Evolutionary conservation across 257 asterid species (phyloP).

Genomic region (Penstemon barbatus): DNA sequence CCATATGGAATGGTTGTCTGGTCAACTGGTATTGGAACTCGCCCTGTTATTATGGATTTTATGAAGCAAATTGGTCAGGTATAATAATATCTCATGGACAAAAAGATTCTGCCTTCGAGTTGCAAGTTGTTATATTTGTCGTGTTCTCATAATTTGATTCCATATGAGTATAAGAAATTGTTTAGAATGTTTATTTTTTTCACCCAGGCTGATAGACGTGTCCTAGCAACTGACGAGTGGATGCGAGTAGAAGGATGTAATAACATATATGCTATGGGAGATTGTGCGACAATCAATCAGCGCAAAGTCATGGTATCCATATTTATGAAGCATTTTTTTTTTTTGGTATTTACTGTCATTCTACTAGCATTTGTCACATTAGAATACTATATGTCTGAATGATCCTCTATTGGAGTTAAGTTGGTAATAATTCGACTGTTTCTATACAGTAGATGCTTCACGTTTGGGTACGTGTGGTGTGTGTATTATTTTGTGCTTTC

Average conservation of each 20-base stretch:
- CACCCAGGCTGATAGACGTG: constrained; percentile 75
- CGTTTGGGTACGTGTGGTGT: background rate
- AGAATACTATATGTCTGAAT: too few relatives aligned
- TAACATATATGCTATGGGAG: constrained; percentile 81
- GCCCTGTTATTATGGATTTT: constrained; percentile 79
- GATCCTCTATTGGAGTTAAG: too few relatives aligned
- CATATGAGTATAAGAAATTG: constrained; percentile 1
- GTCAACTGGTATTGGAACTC: constrained; percentile 98
- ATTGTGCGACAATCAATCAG: constrained; percentile 92
- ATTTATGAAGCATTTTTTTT: constrained; percentile 5
- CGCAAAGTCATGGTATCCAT: constrained; percentile 79
- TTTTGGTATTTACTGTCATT: too few relatives aligned
- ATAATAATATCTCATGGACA: constrained; percentile 21
- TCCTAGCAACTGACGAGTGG: constrained; percentile 94
- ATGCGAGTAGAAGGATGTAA: constrained; percentile 76
- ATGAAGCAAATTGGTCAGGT: constrained; percentile 98
- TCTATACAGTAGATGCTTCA: constrained; percentile 3
- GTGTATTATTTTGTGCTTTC: background rate
- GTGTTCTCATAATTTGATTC: constrained; percentile 19
- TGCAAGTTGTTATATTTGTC: background rate
- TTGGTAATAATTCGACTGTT: background rate
- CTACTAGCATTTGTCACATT: too few relatives aligned
- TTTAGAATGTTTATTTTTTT: constrained; percentile 18
- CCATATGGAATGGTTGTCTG: constrained; percentile 98
- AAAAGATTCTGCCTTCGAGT: constrained; percentile 13